Base-by-base conservation (phyloP, 2,329 filamentous ascomycete species). In the Apiospora arundinis region DNA sequence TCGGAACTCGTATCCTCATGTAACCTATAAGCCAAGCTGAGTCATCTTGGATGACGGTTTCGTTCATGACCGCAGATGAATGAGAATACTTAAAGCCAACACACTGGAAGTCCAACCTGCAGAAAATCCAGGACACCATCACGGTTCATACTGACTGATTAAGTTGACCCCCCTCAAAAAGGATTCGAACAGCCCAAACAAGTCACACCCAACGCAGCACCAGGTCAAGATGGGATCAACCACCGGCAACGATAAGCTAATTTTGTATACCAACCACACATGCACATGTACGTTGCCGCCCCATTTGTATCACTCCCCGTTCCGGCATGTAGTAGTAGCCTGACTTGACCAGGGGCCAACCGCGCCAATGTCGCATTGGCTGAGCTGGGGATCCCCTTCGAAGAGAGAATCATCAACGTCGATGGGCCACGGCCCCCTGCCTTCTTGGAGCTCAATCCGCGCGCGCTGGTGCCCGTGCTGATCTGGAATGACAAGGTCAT, bases 261-360 rank as follows among this genome's bases (percentile, higher is more conserved):
- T 72, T 25, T 46, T 72, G 4, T 72, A 72, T 42, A 72, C 70
- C 45, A 72, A 72, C 46, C 32, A 72, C 46, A 72, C 71, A n/a
- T 72, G 71, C 46, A 72, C 71, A 60, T 72, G 71, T 72, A 68
- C 21, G 66, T 63, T 11, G 52, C 56, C 68, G 48, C 48, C 25
- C 46, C 25, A 32, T 16, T 37, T 7, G n/a, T 32, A 32, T 18
- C 6, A 32, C 25, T 5, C 32, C 21, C 42, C 18, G 21, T 40
- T 21, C 46, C 37, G 46, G 16, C 14, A 14, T 45, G 14, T 1
- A 9, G 8, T 21, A 56, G 8, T n/a, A n/a, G 9, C 18, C 32
- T 28, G n/a, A 32, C 65, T 9, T 46, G 45, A 16, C 46, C 45
- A 73, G 72, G 72, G 72, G 70, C 72, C 21, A 71, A 73, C 49